Evolutionary conservation across 345 rosid species (phyloP).

Genomic region (Brassica juncea): DNA sequence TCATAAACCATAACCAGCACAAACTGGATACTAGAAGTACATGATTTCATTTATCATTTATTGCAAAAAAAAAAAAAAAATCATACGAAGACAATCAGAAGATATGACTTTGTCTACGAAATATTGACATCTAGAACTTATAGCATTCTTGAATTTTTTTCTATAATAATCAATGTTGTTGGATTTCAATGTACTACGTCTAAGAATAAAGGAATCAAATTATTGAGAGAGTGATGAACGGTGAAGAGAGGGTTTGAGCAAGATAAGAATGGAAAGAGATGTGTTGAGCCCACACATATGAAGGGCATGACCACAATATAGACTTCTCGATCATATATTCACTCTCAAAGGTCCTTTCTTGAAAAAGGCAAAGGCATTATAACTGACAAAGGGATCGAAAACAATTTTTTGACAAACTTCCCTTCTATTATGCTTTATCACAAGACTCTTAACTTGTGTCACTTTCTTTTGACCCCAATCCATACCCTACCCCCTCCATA

Average conservation of each 20-base stretch:
- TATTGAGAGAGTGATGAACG: conserved; percentile 27
- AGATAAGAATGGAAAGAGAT: conserved; percentile 37
- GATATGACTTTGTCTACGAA: background rate
- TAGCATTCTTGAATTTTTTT: background rate
- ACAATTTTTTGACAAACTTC: conserved; percentile 30
- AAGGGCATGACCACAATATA: conserved; percentile 23
- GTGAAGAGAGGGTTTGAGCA: conserved; percentile 26
- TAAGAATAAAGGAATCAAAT: conserved; percentile 26
- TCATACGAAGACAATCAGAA: conserved; percentile 11
- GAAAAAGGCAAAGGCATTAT: conserved; percentile 43
- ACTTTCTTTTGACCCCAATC: conserved; percentile 41
- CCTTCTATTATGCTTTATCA: conserved; percentile 28
- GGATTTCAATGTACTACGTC: conserved; percentile 19
- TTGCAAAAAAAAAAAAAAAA: background rate
- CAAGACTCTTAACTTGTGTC: conserved; percentile 32
- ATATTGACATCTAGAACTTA: background rate
- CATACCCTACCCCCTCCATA: conserved; percentile 29
- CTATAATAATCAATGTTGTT: conserved; percentile 12
- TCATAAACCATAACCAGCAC: conserved; percentile 1
- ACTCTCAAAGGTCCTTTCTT: conserved; percentile 45
- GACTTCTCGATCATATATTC: conserved; percentile 36
- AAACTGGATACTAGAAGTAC: conserved; percentile 4
- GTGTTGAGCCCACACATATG: conserved; percentile 36
- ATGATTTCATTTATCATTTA: conserved; percentile 18
- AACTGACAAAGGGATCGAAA: conserved; percentile 35